Conservation (phyloP, 169 alveolate genomes). For the Ophryocystis elektroscirrha region DNA sequence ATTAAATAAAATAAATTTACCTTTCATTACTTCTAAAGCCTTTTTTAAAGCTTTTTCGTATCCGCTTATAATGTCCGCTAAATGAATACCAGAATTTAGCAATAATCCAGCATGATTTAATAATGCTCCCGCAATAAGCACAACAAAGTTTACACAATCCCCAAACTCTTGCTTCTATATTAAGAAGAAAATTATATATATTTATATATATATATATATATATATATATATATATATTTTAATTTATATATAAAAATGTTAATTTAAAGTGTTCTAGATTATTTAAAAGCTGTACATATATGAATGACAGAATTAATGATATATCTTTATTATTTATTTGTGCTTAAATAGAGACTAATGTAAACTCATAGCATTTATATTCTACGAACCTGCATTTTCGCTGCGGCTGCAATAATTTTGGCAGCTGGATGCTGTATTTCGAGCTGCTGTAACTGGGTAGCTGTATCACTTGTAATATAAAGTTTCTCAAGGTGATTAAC, state of each 20-base stretch:
- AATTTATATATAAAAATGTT: no score
- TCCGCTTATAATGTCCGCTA: constrained; percentile 79
- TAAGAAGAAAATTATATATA: no score
- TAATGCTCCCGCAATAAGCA: constrained; percentile 87
- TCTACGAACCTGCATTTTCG: constrained; percentile 46
- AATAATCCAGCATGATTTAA: constrained; percentile 64
- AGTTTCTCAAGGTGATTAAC: constrained; percentile 86
- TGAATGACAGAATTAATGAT: no score
- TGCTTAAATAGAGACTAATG: neutral
- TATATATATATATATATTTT: no score
- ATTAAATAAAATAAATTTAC: neutral
- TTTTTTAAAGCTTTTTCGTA: constrained; percentile 78
- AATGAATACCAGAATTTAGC: constrained; percentile 67
- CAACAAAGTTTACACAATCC: constrained; percentile 86
- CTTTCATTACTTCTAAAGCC: constrained; percentile 49
- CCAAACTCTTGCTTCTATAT: constrained; percentile 90
- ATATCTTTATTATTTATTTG: no score
- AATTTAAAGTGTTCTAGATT: no score
- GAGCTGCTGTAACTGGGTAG: constrained; percentile 78
- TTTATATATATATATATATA: no score
- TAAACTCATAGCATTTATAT: neutral
- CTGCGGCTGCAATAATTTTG: constrained; percentile 84
- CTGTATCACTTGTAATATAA: constrained; percentile 83
- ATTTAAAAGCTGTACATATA: no score
- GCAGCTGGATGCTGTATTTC: constrained; percentile 99